A percentile compares a stretch with the other conserved stretches of the same genome.
Evolutionary conservation across 2,329 filamentous ascomycete species (phyloP).

Genomic region (Stagonosporopsis tanaceti): DNA sequence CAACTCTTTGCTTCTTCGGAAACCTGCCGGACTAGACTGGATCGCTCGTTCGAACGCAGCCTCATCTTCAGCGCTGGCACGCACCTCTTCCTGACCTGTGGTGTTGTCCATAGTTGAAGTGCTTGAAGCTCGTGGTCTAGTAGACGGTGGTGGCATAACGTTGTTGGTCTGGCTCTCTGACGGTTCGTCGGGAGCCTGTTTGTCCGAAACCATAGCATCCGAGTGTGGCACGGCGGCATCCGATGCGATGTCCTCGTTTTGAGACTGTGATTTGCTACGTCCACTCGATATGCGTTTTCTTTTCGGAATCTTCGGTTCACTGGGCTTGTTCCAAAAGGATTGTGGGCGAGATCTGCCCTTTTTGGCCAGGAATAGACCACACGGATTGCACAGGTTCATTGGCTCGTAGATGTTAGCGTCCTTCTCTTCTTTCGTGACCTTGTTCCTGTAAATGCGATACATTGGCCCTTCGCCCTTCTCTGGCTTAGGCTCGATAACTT

Average conservation of each 20-base stretch:
- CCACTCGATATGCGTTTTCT: slow-evolving; percentile 40
- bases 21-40: slow-evolving; percentile 67
- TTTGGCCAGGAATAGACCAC: slow-evolving; percentile 93
- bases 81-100: neutral
- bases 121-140: slow-evolving; percentile 4
- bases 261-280: slow-evolving; percentile 54
- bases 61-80: slow-evolving; percentile 31
- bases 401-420: slow-evolving; percentile 67
- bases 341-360: slow-evolving; percentile 83
- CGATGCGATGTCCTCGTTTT: slow-evolving; percentile 56
- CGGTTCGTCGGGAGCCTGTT: slow-evolving; percentile 14
- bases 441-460: slow-evolving; percentile 83
- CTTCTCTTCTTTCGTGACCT: slow-evolving; percentile 70
- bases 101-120: neutral
- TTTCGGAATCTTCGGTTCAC: slow-evolving; percentile 51
- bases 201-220: slow-evolving; percentile 29
- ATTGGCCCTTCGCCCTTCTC: slow-evolving; percentile 67
- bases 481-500: slow-evolving; percentile 51
- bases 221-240: slow-evolving; percentile 41
- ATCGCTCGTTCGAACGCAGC: slow-evolving; percentile 62
- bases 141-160: slow-evolving; percentile 25
- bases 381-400: slow-evolving; percentile 89
- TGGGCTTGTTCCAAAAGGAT: slow-evolving; percentile 74
- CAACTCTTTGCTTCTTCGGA: slow-evolving; percentile 56
- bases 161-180: slow-evolving; percentile 24